These are phyloP conservation scores for Nemania bipapillata DNA, from an alignment of 2,329 filamentous ascomycete genomes.

Conservation along the genomic window DNA sequence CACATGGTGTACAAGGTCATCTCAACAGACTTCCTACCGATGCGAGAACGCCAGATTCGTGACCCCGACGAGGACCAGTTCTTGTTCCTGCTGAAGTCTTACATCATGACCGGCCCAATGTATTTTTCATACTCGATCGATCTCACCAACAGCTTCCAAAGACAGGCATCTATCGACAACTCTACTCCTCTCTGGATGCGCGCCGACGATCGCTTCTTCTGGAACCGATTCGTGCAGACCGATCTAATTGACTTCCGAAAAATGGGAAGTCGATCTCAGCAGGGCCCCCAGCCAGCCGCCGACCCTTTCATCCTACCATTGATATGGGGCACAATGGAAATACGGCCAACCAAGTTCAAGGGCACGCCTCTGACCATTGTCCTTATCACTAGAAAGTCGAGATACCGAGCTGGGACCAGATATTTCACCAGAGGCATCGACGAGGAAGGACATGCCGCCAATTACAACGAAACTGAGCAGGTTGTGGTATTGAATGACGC, in stretches of 20 bases:
- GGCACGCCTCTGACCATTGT: slow-evolving; percentile 83
- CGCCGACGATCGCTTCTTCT: slow-evolving; percentile 97
- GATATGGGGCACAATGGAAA: slow-evolving; percentile 95
- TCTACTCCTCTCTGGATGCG: slow-evolving; percentile 85
- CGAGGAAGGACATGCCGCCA: slow-evolving; percentile 93
- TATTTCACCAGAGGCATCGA: slow-evolving; percentile 96
- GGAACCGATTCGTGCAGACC: slow-evolving; percentile 92
- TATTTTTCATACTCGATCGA: slow-evolving; percentile 99
- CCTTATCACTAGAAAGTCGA: slow-evolving; percentile 87
- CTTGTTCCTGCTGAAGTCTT: slow-evolving; percentile 79
- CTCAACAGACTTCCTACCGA: slow-evolving; percentile 89
- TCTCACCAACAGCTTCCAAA: slow-evolving; percentile 95
- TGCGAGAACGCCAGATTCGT: slow-evolving; percentile 89
- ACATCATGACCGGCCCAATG: slow-evolving; percentile 86
- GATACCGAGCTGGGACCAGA: slow-evolving; percentile 87
- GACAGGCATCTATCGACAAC: slow-evolving; percentile 81
- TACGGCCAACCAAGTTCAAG: slow-evolving; percentile 86
- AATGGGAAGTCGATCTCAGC: slow-evolving; percentile 69
- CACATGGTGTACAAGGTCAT: slow-evolving; percentile 96
- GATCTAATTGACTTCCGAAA: slow-evolving; percentile 90
- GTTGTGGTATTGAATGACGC: slow-evolving; percentile 87
- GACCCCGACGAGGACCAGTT: slow-evolving; percentile 96
- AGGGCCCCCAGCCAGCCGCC: slow-evolving; percentile 76
- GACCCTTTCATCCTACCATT: slow-evolving; percentile 95
- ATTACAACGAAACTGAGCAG: slow-evolving; percentile 99